Evolutionary conservation across 2,329 filamentous ascomycete genomes (phyloP).

Genomic region (Aspergillus novofumigatus): DNA sequence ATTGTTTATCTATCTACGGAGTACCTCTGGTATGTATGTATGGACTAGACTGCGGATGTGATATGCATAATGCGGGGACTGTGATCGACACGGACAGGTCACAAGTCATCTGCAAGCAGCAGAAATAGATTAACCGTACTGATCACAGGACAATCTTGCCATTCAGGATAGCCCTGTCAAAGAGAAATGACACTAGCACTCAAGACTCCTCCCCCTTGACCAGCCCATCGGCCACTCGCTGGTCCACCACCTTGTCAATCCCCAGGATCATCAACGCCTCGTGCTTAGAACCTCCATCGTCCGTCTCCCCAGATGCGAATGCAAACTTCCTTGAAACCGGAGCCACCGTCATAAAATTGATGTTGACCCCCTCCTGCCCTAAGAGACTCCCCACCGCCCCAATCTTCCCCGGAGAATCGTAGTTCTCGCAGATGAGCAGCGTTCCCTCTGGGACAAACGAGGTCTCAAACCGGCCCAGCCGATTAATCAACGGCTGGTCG

Average conservation of each 20-base stretch:
- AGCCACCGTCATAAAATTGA: constrained; percentile 73
- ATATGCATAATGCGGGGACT: no score
- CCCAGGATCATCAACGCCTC: constrained; percentile 82
- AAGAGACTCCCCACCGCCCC: constrained; percentile 70
- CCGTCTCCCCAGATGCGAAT: constrained; percentile 10
- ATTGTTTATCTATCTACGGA: background rate
- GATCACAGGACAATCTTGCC: no score
- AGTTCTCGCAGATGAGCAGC: constrained; percentile 74
- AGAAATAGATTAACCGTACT: no score
- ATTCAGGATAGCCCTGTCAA: no score
- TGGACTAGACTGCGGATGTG: no score
- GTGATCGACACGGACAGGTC: no score
- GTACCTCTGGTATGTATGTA: background rate
- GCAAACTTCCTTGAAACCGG: constrained; percentile 32
- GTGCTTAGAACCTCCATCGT: constrained; percentile 38
- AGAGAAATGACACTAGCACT: constrained; percentile 51
- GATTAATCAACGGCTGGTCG: constrained; percentile 57
- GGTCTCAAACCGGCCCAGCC: constrained; percentile 68
- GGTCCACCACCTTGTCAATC: constrained; percentile 61
- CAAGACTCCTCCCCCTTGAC: constrained; percentile 49
- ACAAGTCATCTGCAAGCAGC: no score
- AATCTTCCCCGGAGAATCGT: constrained; percentile 77
- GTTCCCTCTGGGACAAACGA: constrained; percentile 70
- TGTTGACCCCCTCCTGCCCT: constrained; percentile 69
- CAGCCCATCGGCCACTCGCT: constrained; percentile 50